These are phyloP conservation scores for Fusarium cicatricum DNA, from an alignment of 2,329 filamentous ascomycete species.

Conservation along the genomic window DNA sequence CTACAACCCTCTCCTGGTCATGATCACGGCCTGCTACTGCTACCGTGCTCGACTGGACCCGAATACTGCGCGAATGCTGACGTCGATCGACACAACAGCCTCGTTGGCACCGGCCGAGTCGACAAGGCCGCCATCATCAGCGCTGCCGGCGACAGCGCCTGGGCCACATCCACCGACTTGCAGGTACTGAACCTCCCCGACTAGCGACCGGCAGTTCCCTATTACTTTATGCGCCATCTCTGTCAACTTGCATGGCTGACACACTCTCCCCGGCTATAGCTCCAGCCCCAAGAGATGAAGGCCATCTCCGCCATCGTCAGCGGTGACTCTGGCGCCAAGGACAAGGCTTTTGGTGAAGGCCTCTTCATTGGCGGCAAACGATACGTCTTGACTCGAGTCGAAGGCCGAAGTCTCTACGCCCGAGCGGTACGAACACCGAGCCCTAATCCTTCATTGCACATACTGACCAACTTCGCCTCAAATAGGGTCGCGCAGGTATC, in stretches of 20 bases:
- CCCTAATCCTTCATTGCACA: not conserved
- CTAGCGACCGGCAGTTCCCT: not conserved
- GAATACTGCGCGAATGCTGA: conserved; percentile 35
- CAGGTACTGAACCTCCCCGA: conserved; percentile 62
- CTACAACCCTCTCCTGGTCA: conserved; percentile 2
- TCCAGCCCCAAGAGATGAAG: conserved; percentile 65
- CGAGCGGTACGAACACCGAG: conserved; percentile 72
- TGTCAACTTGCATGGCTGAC: conserved; percentile 16
- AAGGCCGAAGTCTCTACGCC: conserved; percentile 82
- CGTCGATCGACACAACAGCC: conserved; percentile 59
- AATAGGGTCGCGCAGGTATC: conserved; percentile 78
- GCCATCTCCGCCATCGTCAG: conserved; percentile 61
- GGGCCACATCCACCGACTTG: conserved; percentile 77
- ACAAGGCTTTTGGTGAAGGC: conserved; percentile 75
- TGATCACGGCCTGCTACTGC: not conserved
- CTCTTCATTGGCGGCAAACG: conserved; percentile 79
- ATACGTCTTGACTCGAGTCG: conserved; percentile 79
- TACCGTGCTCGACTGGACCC: not conserved
- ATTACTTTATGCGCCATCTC: conserved; percentile 2
- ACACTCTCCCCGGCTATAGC: conserved; percentile 33
- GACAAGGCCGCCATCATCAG: conserved; percentile 89
- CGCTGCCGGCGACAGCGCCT: conserved; percentile 79
- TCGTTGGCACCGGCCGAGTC: conserved; percentile 80
- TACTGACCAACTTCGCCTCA: conserved; percentile 4
- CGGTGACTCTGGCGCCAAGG: conserved; percentile 57